Evolutionary conservation across 2,329 filamentous ascomycete genomes (phyloP).

Genomic region (Phoma sp.): DNA sequence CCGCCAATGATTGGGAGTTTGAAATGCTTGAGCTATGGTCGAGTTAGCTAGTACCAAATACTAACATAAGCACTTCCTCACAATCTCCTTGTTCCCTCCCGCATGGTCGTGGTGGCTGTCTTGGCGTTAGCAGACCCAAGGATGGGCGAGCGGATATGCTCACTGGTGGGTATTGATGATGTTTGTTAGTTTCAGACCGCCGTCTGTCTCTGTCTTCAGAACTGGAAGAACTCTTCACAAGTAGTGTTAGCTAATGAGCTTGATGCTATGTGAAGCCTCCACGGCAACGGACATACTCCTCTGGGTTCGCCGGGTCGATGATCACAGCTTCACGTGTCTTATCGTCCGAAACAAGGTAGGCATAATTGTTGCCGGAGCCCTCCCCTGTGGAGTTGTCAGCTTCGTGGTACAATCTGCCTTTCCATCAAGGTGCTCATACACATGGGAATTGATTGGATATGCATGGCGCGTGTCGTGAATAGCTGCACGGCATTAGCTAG

Average conservation of each 20-base stretch:
- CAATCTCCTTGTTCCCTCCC: slow-evolving; percentile 85
- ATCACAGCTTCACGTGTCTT: slow-evolving; percentile 63
- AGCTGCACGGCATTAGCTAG: slow-evolving; percentile 38
- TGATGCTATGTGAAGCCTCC: neutral
- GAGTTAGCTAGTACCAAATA: neutral
- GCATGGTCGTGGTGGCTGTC: slow-evolving; percentile 92
- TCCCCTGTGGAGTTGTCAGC: slow-evolving; percentile 63
- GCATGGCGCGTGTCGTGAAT: slow-evolving; percentile 65
- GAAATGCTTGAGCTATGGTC: slow-evolving; percentile 62
- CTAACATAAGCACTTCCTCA: slow-evolving; percentile 43
- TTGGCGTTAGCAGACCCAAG: slow-evolving; percentile 9
- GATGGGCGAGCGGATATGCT: slow-evolving; percentile 42
- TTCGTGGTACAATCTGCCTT: neutral
- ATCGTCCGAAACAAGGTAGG: slow-evolving; percentile 66
- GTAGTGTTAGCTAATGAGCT: neutral
- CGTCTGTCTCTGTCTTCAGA: slow-evolving; percentile 75
- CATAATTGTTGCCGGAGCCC: slow-evolving; percentile 81
- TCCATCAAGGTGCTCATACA: slow-evolving; percentile 61
- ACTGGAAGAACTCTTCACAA: slow-evolving; percentile 63
- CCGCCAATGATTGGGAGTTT: slow-evolving; percentile 83
- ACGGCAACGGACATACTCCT: slow-evolving; percentile 64
- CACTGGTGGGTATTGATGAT: slow-evolving; percentile 99
- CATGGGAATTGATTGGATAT: slow-evolving; percentile 88
- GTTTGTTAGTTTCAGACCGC: slow-evolving; percentile 80
- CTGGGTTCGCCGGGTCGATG: slow-evolving; percentile 79